Evolutionary conservation across 2,329 filamentous ascomycete species (phyloP).

Genomic region (Phoma herbarum): DNA sequence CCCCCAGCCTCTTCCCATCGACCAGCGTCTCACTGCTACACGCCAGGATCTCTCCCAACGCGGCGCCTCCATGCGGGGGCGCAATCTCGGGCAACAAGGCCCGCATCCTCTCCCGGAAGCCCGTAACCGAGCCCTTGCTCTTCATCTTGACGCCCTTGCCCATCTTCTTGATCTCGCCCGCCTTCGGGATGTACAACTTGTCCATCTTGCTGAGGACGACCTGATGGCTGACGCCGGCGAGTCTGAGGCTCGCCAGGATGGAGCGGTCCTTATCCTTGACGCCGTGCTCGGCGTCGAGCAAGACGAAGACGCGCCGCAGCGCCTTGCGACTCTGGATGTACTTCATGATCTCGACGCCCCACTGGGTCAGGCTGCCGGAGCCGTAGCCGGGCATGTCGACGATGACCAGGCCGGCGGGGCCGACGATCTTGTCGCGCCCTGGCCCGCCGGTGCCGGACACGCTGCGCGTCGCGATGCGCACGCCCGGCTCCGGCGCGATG

Average conservation of each 20-base stretch:
- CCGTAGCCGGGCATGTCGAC: conserved; percentile 79
- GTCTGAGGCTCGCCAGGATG: conserved; percentile 64
- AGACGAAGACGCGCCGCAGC: conserved; percentile 69
- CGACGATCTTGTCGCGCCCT: conserved; percentile 43
- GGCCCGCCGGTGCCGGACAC: conserved; percentile 5
- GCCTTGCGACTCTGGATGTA: conserved; percentile 70
- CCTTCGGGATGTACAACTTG: conserved; percentile 42
- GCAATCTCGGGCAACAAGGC: conserved; percentile 50
- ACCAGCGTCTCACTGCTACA: conserved; percentile 63
- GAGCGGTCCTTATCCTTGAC: conserved; percentile 68
- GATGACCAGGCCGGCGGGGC: conserved; percentile 61
- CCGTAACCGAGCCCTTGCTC: conserved; percentile 48
- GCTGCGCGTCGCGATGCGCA: conserved; percentile 32
- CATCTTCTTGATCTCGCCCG: conserved; percentile 27
- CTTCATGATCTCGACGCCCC: conserved; percentile 74
- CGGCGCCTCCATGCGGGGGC: conserved; percentile 44
- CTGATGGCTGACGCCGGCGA: conserved; percentile 68
- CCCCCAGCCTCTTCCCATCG: conserved; percentile 62
- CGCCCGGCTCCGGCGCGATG: conserved; percentile 55
- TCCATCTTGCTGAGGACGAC: conserved; percentile 74
- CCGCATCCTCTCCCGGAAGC: conserved; percentile 55
- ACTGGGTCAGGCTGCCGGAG: conserved; percentile 66
- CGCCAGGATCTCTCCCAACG: conserved; percentile 67
- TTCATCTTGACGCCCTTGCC: conserved; percentile 24
- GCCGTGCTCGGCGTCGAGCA: conserved; percentile 71